These are phyloP conservation scores for Lentinus tigrinus DNA, from an alignment of 768 basidiomycete species.

Conservation along the genomic window DNA sequence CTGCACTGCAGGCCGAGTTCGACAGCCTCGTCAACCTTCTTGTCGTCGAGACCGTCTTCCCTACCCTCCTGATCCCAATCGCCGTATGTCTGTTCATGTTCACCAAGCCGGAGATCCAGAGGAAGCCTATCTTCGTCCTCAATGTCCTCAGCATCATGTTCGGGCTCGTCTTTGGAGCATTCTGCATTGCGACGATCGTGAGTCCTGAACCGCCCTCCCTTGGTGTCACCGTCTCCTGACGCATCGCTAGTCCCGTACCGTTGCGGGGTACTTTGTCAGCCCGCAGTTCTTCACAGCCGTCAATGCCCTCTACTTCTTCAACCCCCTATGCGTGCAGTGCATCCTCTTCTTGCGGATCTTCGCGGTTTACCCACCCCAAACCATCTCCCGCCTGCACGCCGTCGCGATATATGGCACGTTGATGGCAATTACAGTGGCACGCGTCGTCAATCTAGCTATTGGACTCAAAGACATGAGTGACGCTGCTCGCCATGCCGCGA, in stretches of 20 bases:
- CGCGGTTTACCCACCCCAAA: constrained; percentile 32
- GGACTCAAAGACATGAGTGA: too few relatives aligned
- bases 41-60: not conserved
- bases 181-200: not conserved
- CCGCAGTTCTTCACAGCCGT: constrained; percentile 20
- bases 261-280: constrained; percentile 19
- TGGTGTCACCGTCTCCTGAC: not conserved
- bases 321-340: constrained; percentile 36
- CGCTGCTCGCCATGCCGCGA: too few relatives aligned
- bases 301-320: constrained; percentile 25
- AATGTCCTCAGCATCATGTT: constrained; percentile 21
- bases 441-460: constrained; percentile 28
- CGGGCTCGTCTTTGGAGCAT: not conserved
- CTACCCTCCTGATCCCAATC: not conserved
- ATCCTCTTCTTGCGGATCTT: constrained; percentile 36
- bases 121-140: constrained; percentile 22
- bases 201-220: not conserved
- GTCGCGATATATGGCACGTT: constrained; percentile 29
- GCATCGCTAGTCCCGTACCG: not conserved
- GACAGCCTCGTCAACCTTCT: not conserved
- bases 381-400: constrained; percentile 15
- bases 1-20: too few relatives aligned
- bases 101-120: constrained; percentile 20
- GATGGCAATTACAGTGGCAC: constrained; percentile 28
- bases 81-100: constrained; percentile 21